These are phyloP conservation scores for Leucaena leucocephala DNA, from an alignment of 306 rosid species.

Conservation along the genomic window DNA sequence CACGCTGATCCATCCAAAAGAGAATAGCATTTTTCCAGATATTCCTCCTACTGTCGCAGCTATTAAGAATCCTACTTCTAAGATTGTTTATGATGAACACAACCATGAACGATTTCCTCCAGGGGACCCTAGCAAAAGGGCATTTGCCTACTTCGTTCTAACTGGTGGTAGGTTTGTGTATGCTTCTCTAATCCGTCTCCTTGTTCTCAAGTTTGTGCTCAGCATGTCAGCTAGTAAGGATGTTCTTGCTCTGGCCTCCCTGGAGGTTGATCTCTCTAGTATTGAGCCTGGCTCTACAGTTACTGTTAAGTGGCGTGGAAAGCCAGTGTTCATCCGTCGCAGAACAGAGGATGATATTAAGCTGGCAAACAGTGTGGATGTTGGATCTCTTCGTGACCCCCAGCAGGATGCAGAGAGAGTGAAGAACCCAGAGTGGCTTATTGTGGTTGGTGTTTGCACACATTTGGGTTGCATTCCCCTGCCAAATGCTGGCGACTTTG, in stretches of 20 bases:
- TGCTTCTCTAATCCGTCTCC: constrained; percentile 71
- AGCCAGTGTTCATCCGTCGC: constrained; percentile 79
- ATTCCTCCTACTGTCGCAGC: constrained; percentile 64
- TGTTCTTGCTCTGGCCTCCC: constrained; percentile 74
- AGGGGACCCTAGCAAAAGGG: constrained; percentile 80
- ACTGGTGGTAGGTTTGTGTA: constrained; percentile 78
- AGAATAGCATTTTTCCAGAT: constrained; percentile 50
- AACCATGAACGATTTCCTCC: constrained; percentile 77
- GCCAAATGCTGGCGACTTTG: constrained; percentile 82
- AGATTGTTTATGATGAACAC: constrained; percentile 67
- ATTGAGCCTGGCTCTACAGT: constrained; percentile 71
- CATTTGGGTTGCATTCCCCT: constrained; percentile 82
- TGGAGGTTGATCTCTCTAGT: constrained; percentile 75
- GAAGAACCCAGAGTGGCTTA: constrained; percentile 78
- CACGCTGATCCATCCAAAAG: constrained; percentile 45
- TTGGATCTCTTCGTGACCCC: constrained; percentile 69
- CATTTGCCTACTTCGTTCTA: constrained; percentile 78
- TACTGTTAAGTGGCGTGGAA: constrained; percentile 86
- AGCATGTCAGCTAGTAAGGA: constrained; percentile 86
- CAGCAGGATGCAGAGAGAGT: constrained; percentile 67
- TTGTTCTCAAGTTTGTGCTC: constrained; percentile 71
- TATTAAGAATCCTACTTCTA: constrained; percentile 63
- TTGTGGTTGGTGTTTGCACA: constrained; percentile 74
- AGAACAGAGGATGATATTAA: constrained; percentile 69
- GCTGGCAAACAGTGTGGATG: constrained; percentile 67